Evolutionary conservation across 2,329 filamentous ascomycete species (phyloP), one percentile per base, ranked within the genome.

Genomic region (Samsoniella hepiali): DNA sequence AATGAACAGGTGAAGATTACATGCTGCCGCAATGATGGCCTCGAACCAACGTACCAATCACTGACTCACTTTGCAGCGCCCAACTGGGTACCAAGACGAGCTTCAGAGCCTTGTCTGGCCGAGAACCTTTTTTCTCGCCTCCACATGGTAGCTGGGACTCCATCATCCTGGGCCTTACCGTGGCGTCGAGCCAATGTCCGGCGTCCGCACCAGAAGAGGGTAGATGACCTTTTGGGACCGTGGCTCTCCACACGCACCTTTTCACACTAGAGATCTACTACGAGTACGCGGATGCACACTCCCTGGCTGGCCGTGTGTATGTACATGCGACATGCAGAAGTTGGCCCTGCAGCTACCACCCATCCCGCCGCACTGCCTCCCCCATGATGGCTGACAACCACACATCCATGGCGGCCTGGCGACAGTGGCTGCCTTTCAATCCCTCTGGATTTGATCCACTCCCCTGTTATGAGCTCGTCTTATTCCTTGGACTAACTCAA

Each of bases 261-360:
- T 55, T 11, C 9, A 62, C 6, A 53, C 31, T 38, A 55, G 49
- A 62, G 59, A 62, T 62, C 50, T 38, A 44, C 50, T 38, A 44
- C 27, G n/a, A 62, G 50, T 49, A 36, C 59, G 51, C 59, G 42
- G 32, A 22, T 40, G 32, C 2, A 27, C 31, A 36, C 50, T 49
- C 27, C 36, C 17, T 31, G 38, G 7, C 38, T 27, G 5, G n/a
- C 8, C 56, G 22, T 42, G 31, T 62, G 31, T 32, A 49, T 36
- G 58, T 62, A 62, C 40, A 45, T 55, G 32, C 47, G 13, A 31
- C 55, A 47, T 58, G 42, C 5, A 10, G 36, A 27, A 42, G 15
- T 47, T 40, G 47, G 38, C 31, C 38, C 42, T 40, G 15, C 17
- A 17, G 11, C 47, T 31, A n/a, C 7, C 36, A 40, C 13, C 29